phyloP scores from a whole-genome alignment of 441 rosid genomes.

The Geranium incanum region DNA sequence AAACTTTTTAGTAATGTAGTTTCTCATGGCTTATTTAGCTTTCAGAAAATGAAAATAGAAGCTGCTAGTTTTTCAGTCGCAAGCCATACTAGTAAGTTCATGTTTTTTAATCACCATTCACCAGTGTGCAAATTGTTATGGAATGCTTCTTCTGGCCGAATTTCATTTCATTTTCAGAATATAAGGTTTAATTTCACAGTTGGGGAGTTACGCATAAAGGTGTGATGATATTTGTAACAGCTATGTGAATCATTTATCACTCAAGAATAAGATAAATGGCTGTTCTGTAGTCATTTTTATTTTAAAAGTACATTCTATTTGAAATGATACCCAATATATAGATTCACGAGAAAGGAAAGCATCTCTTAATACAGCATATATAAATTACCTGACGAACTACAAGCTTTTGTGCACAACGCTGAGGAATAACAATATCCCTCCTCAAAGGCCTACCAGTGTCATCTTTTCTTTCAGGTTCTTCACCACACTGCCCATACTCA shows the following conservation, averaged over 20 bases:
- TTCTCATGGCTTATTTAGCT: no score
- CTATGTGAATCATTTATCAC: neutral
- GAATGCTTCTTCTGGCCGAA: no score
- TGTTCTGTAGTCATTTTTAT: neutral
- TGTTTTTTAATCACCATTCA: no score
- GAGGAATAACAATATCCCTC: slow-evolving; percentile 87
- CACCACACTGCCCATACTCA: slow-evolving; percentile 99
- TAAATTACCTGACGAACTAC: slow-evolving; percentile 71
- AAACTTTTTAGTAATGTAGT: no score
- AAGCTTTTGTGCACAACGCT: slow-evolving; percentile 85
- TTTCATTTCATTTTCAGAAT: no score
- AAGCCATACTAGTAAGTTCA: no score
- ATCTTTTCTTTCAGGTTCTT: slow-evolving; percentile 85
- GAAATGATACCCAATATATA: neutral
- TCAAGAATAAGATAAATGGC: neutral
- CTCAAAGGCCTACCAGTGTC: slow-evolving; percentile 73
- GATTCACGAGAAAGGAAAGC: neutral
- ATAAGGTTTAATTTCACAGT: no score
- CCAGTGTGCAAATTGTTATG: no score
- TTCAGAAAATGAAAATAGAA: no score
- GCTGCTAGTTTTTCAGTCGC: no score
- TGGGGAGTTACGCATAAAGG: neutral
- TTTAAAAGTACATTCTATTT: neutral
- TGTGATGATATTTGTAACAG: neutral
- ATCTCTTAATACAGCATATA: slow-evolving; percentile 3